Evolutionary conservation across 768 basidiomycete species (phyloP).

Genomic region (Boletellus sp.): DNA sequence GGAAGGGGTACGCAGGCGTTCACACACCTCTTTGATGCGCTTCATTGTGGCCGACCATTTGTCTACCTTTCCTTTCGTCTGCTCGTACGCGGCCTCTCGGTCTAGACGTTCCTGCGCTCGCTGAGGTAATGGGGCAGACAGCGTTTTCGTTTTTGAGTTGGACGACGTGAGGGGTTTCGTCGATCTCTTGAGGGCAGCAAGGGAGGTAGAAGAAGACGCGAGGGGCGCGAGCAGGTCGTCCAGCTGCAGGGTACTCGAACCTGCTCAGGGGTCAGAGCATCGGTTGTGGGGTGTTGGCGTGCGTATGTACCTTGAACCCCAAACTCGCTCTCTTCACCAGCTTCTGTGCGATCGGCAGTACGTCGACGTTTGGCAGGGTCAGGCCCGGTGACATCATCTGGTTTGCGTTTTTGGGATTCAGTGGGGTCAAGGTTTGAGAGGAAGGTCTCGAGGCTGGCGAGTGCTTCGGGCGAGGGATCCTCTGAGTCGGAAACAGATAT

Average conservation of each 20-base stretch:
- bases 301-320: conserved; percentile 46
- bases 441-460: conserved; percentile 69
- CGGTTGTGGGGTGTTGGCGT: not conserved
- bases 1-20: not conserved
- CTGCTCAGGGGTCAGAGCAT: not conserved
- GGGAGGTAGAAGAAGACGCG: conserved; percentile 52
- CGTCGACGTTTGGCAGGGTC: conserved; percentile 51
- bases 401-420: conserved; percentile 55
- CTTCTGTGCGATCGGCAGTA: conserved; percentile 69
- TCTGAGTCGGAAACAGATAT: conserved; percentile 47
- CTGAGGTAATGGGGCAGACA: conserved; percentile 82
- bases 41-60: conserved; percentile 95
- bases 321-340: conserved; percentile 81
- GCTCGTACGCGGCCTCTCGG: conserved; percentile 90
- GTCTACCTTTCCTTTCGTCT: conserved; percentile 86
- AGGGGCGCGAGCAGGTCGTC: conserved; percentile 78
- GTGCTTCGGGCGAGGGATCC: conserved; percentile 49
- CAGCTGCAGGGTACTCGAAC: conserved; percentile 52
- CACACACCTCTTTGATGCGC: conserved; percentile 75
- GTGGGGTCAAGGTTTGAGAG: conserved; percentile 61
- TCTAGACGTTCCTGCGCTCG: conserved; percentile 87
- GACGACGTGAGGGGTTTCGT: conserved; percentile 59
- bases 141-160: conserved; percentile 52
- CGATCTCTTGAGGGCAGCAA: conserved; percentile 66
- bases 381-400: conserved; percentile 20